phyloP scores from a whole-genome alignment of 768 basidiomycete species.

The Termitomyces sp. region DNA sequence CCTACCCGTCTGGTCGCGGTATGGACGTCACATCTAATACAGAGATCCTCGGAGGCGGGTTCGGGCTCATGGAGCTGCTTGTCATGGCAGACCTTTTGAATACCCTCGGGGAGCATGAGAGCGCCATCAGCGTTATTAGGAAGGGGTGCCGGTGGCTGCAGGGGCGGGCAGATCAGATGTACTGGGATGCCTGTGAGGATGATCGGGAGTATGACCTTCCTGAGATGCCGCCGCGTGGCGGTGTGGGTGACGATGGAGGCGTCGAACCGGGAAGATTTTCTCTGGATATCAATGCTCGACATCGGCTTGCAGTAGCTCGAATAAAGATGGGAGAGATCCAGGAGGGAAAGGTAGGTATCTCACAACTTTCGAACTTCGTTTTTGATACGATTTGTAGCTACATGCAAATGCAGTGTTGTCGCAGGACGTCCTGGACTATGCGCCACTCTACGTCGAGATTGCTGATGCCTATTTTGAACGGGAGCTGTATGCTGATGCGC shows the following conservation, averaged over 20 bases:
- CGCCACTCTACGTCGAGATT: slow-evolving; percentile 74
- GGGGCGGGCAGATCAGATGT: slow-evolving; percentile 61
- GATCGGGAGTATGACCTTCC: slow-evolving; percentile 82
- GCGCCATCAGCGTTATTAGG: slow-evolving; percentile 64
- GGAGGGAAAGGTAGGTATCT: slow-evolving; percentile 83
- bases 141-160: slow-evolving; percentile 90
- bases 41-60: slow-evolving; percentile 42
- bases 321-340: slow-evolving; percentile 74
- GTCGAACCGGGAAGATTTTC: slow-evolving; percentile 53
- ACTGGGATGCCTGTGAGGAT: slow-evolving; percentile 81
- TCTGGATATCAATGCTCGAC: slow-evolving; percentile 73
- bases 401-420: slow-evolving; percentile 71
- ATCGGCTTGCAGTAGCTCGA: slow-evolving; percentile 78
- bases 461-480: slow-evolving; percentile 81
- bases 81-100: slow-evolving; percentile 84
- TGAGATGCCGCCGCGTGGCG: slow-evolving; percentile 21
- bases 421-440: slow-evolving; percentile 73
- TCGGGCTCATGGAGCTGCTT: slow-evolving; percentile 66
- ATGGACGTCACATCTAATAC: slow-evolving; percentile 21
- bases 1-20: slow-evolving; percentile 39
- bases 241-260: slow-evolving; percentile 34
- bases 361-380: not conserved
- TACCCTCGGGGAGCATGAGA: slow-evolving; percentile 58
- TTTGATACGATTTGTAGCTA: slow-evolving; percentile 36
- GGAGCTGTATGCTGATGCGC: slow-evolving; percentile 72